Evolutionary conservation across 75 land plant species (phyloP), one percentile per base, ranked within the genome.

Genomic region (Cunninghamia lanceolata): DNA sequence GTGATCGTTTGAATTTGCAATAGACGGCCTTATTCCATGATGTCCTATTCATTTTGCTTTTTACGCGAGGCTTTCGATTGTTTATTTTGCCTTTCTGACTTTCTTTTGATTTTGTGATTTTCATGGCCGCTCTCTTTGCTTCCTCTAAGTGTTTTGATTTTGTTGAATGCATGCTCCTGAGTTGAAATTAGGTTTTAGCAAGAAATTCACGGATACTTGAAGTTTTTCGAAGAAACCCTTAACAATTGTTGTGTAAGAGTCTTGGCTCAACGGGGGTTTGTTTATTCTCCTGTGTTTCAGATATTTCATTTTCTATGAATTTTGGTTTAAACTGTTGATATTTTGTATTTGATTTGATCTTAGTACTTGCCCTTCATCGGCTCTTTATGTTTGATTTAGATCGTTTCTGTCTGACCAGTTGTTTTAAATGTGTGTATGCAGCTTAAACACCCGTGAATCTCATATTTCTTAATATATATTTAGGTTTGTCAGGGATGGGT

Each of bases 401-500:
- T 66, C 30, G 25, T 28, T 66, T 25, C 30, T 66, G 25, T 6
- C 30, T 66, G 30, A 28, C 8, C 70, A 1, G 25, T 63, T 63
- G 3, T 25, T 68, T n/a, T 4, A 25, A 70, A n/a, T 70, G 74
- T 30, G 3, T 70, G 11, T 21, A 17, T 70, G 74, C 74, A 70
- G 34, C 74, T 9, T 30, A 2, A 66, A 21, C 30, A 25, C 70
- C 70, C 7, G 9, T 25, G 21, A 28, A 66, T 66, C 30, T 66
- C 9, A 66, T 66, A 66, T 28, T 66, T 28, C 1, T 66, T 66
- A 28, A 40, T 50, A 66, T 28, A 66, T 66, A 25, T 25, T 66
- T 66, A 66, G 30, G 70, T 66, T 66, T 66, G 6, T 28, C 74
- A 25, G 63, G 47, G 63, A 83, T 83, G 84, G 84, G 84, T 53